A percentile compares a stretch with the other conserved stretches of the same genome.
Evolutionary conservation across 2,329 filamentous ascomycete species (phyloP).

Genomic region (Fusarium drepaniforme): DNA sequence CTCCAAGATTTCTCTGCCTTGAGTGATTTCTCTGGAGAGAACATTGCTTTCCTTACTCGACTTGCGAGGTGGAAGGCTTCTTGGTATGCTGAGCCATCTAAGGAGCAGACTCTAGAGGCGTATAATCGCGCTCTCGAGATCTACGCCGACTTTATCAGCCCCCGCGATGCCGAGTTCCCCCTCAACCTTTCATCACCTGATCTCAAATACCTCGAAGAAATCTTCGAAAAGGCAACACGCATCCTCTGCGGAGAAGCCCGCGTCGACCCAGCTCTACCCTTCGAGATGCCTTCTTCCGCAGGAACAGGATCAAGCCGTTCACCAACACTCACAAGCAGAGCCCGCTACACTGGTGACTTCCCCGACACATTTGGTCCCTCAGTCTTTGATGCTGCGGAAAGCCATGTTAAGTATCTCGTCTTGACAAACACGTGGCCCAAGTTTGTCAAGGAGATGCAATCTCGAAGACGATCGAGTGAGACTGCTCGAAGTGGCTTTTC

Average conservation of each 20-base stretch:
- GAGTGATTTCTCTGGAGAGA: slow-evolving; percentile 77
- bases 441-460: slow-evolving; percentile 57
- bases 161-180: slow-evolving; percentile 71
- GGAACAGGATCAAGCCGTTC: slow-evolving; percentile 22
- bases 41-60: slow-evolving; percentile 74
- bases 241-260: slow-evolving; percentile 53
- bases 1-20: slow-evolving; percentile 73
- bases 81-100: slow-evolving; percentile 11
- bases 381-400: slow-evolving; percentile 70
- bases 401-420: slow-evolving; percentile 75
- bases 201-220: slow-evolving; percentile 61
- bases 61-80: slow-evolving; percentile 67
- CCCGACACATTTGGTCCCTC: slow-evolving; percentile 60
- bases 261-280: slow-evolving; percentile 55
- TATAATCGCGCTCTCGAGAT: slow-evolving; percentile 72
- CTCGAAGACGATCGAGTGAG: slow-evolving; percentile 12
- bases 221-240: slow-evolving; percentile 67
- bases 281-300: slow-evolving; percentile 27
- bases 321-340: slow-evolving; percentile 9
- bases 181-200: slow-evolving; percentile 72
- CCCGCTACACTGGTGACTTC: slow-evolving; percentile 56
- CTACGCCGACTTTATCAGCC: slow-evolving; percentile 71
- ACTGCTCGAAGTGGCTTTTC: slow-evolving; percentile 5
- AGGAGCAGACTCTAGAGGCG: slow-evolving; percentile 50
- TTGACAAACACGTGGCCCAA: slow-evolving; percentile 77